Evolutionary conservation across 768 basidiomycete species (phyloP).

Genomic region (Pleurotus citrinopileatus): DNA sequence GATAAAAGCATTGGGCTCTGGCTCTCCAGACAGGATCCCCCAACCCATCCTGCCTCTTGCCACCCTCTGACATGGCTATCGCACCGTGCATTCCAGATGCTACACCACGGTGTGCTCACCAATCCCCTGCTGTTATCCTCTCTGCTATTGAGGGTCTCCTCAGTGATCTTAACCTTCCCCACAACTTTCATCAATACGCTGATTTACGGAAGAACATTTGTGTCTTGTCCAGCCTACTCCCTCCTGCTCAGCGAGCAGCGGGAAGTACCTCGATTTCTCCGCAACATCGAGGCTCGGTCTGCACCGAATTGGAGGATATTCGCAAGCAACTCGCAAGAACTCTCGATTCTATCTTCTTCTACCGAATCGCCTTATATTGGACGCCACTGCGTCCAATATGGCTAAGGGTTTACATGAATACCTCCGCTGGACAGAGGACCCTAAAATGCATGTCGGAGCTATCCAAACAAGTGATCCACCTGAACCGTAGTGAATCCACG

Average conservation of each 20-base stretch:
- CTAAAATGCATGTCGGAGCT: neutral
- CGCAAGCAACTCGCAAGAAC: neutral
- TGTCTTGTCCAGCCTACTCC: neutral
- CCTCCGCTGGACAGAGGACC: neutral
- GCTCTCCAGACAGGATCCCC: too few species aligned
- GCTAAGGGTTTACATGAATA: neutral
- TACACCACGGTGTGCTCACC: neutral
- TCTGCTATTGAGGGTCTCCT: neutral
- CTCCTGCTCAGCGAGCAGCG: neutral
- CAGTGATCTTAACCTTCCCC: neutral
- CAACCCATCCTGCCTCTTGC: too few species aligned
- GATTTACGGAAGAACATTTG: neutral
- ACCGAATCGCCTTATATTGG: neutral
- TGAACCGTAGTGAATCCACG: neutral
- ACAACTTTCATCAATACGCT: neutral
- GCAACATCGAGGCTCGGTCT: neutral
- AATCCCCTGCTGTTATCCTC: neutral
- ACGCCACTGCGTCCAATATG: neutral
- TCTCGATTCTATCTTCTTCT: neutral
- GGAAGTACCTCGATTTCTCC: neutral
- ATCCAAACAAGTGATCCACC: neutral
- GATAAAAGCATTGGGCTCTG: too few species aligned
- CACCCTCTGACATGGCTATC: too few species aligned
- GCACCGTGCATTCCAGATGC: too few species aligned
- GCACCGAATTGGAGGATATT: neutral